Base-by-base conservation (phyloP, 1,284 basidiomycete genomes). In the Mycena sp. region DNA sequence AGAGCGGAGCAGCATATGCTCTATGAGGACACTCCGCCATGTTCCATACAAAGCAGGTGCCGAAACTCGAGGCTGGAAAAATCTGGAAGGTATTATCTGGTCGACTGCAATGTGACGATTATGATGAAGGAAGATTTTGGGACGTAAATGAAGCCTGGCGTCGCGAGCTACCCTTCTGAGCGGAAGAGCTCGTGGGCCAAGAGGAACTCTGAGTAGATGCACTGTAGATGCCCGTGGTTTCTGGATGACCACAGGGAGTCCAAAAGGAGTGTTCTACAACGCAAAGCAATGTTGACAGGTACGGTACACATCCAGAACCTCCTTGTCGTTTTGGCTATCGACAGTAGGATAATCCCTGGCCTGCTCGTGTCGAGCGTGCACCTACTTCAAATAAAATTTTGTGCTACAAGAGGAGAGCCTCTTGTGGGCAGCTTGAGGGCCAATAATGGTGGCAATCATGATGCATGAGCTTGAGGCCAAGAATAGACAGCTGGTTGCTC, bases 61-160 rank as follows among this genome's bases (percentile, higher is more conserved):
- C 58, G n/a, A 54, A 48, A 54, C 61, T 63, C 61, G 61, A 63
- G 61, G 56, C 56, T 46, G 52, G 30, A 29, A 48, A 62, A 58
- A 54, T 63, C 61, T 58, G 58, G 61, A 63, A 63, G 16, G 17
- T 43, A 38, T 28, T 4, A 38, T 21, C 30, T 32, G 46, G 45
- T 16, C 25, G 45, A 29, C 30, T 19, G 58, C 21, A 23, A 25
- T 25, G 2, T 23, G 44, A 28, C 6, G 29, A 32, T 14, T 53
- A 51, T 53, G 58, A 59, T 53, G n/a, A n/a, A n/a, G n/a, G n/a
- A n/a, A n/a, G n/a, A n/a, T n/a, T n/a, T n/a, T 41, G 11, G 35
- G 46, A 61, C 60, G 60, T 61, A 63, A 63, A 52, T 30, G 49
- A 46, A 48, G 54, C 30, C 16, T 28, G 7, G n/a, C 19, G 16